Conservation (phyloP, 2,329 filamentous ascomycete species). For the Hypoxylon sp. region DNA sequence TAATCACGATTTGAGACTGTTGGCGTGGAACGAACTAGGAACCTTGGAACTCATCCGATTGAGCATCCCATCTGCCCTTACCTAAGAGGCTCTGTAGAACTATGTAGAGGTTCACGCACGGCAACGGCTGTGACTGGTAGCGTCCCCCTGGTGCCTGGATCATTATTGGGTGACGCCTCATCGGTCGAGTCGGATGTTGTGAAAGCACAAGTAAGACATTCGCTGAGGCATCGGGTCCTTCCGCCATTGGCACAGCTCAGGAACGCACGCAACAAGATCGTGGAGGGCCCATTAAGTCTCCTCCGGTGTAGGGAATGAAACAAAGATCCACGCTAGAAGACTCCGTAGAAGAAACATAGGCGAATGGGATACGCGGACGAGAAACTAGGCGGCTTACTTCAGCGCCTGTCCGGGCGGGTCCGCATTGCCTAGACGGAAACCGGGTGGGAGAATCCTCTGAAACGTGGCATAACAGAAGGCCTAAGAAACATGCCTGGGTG, state of each 20-base stretch:
- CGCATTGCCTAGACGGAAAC: slow-evolving; percentile 37
- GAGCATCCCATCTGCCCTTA: slow-evolving; percentile 27
- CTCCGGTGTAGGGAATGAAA: slow-evolving; percentile 41
- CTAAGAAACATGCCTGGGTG: slow-evolving; percentile 46
- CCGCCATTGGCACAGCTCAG: slow-evolving; percentile 49
- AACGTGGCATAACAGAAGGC: slow-evolving; percentile 50
- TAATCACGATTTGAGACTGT: slow-evolving; percentile 45
- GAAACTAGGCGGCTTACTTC: slow-evolving; percentile 41
- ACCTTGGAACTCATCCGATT: slow-evolving; percentile 41
- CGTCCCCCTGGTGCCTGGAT: slow-evolving; percentile 46
- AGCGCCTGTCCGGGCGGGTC: slow-evolving; percentile 31
- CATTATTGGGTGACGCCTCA: slow-evolving; percentile 42
- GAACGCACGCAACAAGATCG: slow-evolving; percentile 41
- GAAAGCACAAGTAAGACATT: slow-evolving; percentile 41
- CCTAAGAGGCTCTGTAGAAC: slow-evolving; percentile 30
- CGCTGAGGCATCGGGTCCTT: slow-evolving; percentile 46
- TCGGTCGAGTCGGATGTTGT: slow-evolving; percentile 46
- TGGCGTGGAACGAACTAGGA: slow-evolving; percentile 39
- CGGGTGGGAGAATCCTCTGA: slow-evolving; percentile 42
- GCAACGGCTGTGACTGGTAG: slow-evolving; percentile 43
- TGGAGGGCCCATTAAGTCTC: slow-evolving; percentile 22
- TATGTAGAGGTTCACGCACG: slow-evolving; percentile 37
- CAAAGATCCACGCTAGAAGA: slow-evolving; percentile 42
- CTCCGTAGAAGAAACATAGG: slow-evolving; percentile 32
- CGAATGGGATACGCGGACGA: slow-evolving; percentile 39